Evolutionary conservation across 169 alveolate species (phyloP).

Genomic region (Plasmodium yoelii): DNA sequence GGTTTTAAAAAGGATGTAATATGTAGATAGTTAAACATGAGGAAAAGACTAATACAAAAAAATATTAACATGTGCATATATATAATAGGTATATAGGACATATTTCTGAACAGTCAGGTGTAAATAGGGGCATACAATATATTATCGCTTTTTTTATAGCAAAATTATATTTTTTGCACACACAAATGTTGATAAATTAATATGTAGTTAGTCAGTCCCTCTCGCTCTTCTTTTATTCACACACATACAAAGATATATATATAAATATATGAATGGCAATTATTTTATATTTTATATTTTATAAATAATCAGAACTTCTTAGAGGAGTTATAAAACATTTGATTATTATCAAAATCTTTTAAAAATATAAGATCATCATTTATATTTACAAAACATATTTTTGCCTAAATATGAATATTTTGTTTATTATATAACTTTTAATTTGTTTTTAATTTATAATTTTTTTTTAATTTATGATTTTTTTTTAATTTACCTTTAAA

Average conservation of each 20-base stretch:
- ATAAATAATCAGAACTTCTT: slow-evolving; percentile 67
- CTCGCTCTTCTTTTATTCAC: background rate
- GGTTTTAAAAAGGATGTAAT: too few relatives aligned
- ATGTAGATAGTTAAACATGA: too few relatives aligned
- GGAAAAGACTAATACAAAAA: too few relatives aligned
- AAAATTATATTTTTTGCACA: background rate
- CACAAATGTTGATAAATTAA: slow-evolving; percentile 2
- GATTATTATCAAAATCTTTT: slow-evolving; percentile 62
- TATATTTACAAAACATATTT: slow-evolving; percentile 16
- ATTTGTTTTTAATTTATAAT: background rate
- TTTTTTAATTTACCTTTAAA: slow-evolving; percentile 1
- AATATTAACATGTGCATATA: too few relatives aligned
- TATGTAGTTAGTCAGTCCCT: too few relatives aligned
- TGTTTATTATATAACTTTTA: background rate
- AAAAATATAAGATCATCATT: slow-evolving; percentile 40
- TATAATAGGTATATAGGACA: too few relatives aligned
- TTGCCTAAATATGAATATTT: background rate
- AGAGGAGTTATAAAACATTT: slow-evolving; percentile 70
- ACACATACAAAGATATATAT: background rate
- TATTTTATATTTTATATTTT: slow-evolving; percentile 18
- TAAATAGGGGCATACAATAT: too few relatives aligned
- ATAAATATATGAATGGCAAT: background rate
- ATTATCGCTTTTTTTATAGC: too few relatives aligned
- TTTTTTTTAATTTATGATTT: background rate
- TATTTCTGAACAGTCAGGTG: too few relatives aligned